Evolutionary conservation across 495 filamentous ascomycete genomes (phyloP), one percentile per base, ranked within the genome.

Genomic region (Halenospora varia): DNA sequence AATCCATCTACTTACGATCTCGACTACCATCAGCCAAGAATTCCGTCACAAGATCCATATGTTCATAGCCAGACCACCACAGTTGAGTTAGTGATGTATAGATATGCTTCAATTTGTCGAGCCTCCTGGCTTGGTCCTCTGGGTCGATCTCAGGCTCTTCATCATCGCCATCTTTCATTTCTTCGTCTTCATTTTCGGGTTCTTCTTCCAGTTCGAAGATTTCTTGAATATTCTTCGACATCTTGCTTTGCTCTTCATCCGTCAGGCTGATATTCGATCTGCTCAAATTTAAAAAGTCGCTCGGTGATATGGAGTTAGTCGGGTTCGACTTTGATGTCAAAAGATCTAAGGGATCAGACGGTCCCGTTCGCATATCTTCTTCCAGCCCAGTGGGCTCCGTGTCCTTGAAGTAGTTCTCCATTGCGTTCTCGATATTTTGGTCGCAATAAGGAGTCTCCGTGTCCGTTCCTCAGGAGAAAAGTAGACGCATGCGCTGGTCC

Each of bases 21-120:
- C 87, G 81, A 65, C 86, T 87, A 11, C 73, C 80, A 68, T 89
- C 82, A 1, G 82, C 88, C 41, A 88, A 63, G 58, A 78, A 74
- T 61, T 85, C 83, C 10, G 82, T 77, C 2, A 81, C 74, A n/a
- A 69, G 59, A 18, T 71, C 66, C 59, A 89, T 66, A 17, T 75
- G 73, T 8, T 61, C 40, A 11, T 66, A 67, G 0, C 57, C 62
- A 18, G 68, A 54, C 51, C 70, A 70, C 35, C 69, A 72, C 1
- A 76, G 53, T 23, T 72, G 55, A 19, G 64, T 64, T 0, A 73
- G 59, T 2, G 35, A 55, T 2, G 54, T 54, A 18, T 72, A 60
- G 1, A 74, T 53, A 0, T 59, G 49, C 18, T 61, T 64, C 26
- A 79, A 40, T 35, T 48, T 48, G 15, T 69, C 59, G 2, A 53